phyloP scores from a whole-genome alignment of 108 stramenopile genomes.

The Cyclotella choctawhatcheeana region DNA sequence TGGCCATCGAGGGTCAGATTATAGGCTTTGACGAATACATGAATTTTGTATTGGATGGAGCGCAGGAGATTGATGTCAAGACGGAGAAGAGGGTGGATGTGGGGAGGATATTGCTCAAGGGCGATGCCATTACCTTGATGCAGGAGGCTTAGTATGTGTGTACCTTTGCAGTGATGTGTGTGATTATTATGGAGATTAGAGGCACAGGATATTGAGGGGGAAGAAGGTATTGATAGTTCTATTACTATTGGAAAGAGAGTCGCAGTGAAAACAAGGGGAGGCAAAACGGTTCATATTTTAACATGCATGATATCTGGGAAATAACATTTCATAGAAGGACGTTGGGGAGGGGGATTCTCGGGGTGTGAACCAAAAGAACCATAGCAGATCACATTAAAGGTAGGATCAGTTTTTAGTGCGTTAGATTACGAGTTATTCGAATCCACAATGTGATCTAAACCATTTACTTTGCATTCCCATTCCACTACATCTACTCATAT shows the following conservation, averaged over 20 bases:
- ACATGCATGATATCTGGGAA: background rate
- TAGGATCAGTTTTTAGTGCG: background rate
- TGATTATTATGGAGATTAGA: too few species aligned
- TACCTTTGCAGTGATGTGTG: too few species aligned
- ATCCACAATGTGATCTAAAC: too few species aligned
- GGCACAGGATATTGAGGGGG: too few species aligned
- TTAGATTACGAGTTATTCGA: background rate
- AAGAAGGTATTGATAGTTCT: too few species aligned
- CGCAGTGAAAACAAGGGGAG: background rate
- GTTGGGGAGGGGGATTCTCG: too few species aligned
- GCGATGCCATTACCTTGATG: constrained; percentile 97
- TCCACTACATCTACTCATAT: too few species aligned
- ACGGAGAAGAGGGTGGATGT: constrained; percentile 71
- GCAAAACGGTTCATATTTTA: too few species aligned
- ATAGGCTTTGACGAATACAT: constrained; percentile 95
- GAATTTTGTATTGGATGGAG: constrained; percentile 90
- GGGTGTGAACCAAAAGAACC: background rate
- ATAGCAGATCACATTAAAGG: background rate
- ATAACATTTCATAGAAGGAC: background rate
- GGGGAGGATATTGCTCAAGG: constrained; percentile 97
- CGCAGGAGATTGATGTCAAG: constrained; percentile 90
- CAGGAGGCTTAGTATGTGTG: constrained; percentile 90
- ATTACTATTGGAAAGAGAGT: too few species aligned
- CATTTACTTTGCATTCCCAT: too few species aligned
- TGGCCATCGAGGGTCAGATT: constrained; percentile 97